Base-by-base conservation (phyloP, 331 rosid genomes). In the Phaseolus coccineus region DNA sequence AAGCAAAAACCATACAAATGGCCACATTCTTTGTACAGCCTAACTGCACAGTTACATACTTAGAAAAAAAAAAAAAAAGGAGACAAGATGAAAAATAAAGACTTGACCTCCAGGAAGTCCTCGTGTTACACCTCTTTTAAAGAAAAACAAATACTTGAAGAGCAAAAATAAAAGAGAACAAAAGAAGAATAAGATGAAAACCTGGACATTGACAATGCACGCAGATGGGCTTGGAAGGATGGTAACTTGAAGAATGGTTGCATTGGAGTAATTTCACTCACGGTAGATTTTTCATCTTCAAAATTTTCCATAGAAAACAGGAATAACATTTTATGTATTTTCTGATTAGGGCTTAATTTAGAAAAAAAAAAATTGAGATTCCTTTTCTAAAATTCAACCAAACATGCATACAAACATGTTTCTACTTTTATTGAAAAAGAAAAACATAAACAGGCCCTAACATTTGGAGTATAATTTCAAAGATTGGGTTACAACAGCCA, bases 401-500 rank as follows among this genome's bases (percentile, higher is more conserved):
- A 31, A 62, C 67, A 28, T 61, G 42, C 5, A 12, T 61, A 39
- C 11, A 31, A 12, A 5, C 24, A 31, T 62, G 35, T 31, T 31
- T 31, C 42, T 6, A 14, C 31, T 7, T 62, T 31, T 31, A 62
- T 31, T 62, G 25, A 31, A 62, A 62, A 31, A 31, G 5, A 62
- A 31, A 19, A 62, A 31, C 24, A 62, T 6, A 31, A 9, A 62
- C 11, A 30, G 12, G 44, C 28, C 47, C 16, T 33, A 24, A 33
- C 53, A 77, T 61, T 44, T 71, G 57, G 5, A 68, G 14, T 40
- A 57, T 44, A 71, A 56, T 73, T 74, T 58, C 64, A 22, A 55
- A 63, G 70, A 73, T 76, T 81, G 57, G 44, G 68, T 82, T 80
- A 83, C 79, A 61, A 59, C 69, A 63, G 70, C 72, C 79, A 82